Evolutionary conservation across 495 filamentous ascomycete genomes (phyloP), one percentile per base, ranked within the genome.

Genomic region (Lindgomyces ingoldianus): DNA sequence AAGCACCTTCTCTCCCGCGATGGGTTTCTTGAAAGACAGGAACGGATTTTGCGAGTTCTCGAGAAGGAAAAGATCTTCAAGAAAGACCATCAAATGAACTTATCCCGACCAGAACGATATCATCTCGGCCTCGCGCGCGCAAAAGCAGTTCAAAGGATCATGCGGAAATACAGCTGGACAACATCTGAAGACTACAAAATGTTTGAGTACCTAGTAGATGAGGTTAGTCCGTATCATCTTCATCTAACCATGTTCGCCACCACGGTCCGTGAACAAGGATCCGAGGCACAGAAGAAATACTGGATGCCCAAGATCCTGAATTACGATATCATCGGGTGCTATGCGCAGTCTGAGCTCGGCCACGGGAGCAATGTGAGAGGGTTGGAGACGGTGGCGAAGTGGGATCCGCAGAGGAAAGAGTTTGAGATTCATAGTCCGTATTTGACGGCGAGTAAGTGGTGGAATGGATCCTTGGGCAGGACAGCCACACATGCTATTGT

Each of bases 391-490:
- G 58, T 77, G 47, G 80, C 80, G 1, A 70, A 70, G 11, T 82
- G 76, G 75, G 76, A 81, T 69, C 62, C 62, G 11, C 60, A 54
- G 26, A 71, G 70, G 3, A 74, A 76, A 50, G 76, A 80, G 45
- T 82, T 82, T 54, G 70, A 76, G 12, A 60, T 82, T 3, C 79
- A 81, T 59, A 80, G 78, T 41, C 79, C 79, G 36, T 75, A 75
- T 4, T 59, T 82, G 10, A 81, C 79, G 2, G 75, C 79, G 1
- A 79, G 75, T 50, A 82, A 82, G 44, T 81, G 79, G 78, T 81
- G 79, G 80, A 81, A 81, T 67, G 80, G 80, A 4, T 70, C 73
- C 11, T 69, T 82, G 62, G 80, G 80, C 1, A 70, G 78, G 0
- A 77, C 77, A 18, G 79, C 79, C 1, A 80, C 70, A 65, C 76